Conservation (phyloP, 345 rosid species). For the Ceriops zippeliana region DNA sequence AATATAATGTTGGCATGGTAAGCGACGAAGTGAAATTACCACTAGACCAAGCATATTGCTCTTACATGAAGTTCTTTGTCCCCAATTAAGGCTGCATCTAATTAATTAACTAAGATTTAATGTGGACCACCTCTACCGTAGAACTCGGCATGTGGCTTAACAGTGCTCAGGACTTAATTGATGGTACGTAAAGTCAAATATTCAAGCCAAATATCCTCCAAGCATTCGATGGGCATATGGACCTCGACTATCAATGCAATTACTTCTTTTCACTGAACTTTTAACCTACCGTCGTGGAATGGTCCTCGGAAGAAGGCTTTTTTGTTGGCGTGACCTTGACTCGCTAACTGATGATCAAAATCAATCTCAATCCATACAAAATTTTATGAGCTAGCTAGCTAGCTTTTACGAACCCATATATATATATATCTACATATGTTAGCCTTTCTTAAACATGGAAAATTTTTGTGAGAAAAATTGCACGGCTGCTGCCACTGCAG, state of each 20-base stretch:
- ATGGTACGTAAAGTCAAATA: slow-evolving; percentile 1
- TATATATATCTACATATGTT: no score
- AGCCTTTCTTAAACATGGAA: no score
- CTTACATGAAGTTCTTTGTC: no score
- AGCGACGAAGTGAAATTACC: no score
- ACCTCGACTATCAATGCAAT: neutral
- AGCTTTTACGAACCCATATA: no score
- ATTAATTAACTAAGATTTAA: no score
- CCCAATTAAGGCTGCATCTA: no score
- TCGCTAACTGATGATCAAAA: neutral
- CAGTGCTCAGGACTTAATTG: neutral
- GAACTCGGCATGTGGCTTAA: neutral
- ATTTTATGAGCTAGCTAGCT: no score
- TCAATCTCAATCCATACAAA: neutral
- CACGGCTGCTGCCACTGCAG: no score
- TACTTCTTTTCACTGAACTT: slow-evolving; percentile 1
- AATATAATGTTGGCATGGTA: no score
- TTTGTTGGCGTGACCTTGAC: neutral
- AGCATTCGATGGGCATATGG: neutral
- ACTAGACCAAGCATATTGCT: no score
- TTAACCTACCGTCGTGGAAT: neutral
- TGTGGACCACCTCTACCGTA: slow-evolving; percentile 1
- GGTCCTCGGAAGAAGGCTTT: slow-evolving; percentile 1
- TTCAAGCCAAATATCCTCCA: neutral
- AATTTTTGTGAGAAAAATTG: no score